Base-by-base conservation (phyloP, 495 filamentous ascomycete species). In the Tetracladium marchalianum region DNA sequence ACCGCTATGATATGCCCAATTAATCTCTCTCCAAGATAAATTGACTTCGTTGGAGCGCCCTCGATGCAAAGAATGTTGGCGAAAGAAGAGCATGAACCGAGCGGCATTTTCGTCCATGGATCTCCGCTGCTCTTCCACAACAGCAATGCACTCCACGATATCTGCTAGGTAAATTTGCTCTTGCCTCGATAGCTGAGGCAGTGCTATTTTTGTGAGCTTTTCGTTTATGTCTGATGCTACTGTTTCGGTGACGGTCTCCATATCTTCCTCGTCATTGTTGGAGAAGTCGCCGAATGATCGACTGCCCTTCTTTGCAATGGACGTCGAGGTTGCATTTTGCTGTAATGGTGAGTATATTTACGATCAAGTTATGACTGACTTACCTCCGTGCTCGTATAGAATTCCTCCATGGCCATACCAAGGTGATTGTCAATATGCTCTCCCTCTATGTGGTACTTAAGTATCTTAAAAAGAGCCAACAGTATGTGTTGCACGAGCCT, bases 101-200 rank as follows among this genome's bases (percentile, higher is more conserved):
- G 85, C 82, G 10, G 85, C 90, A 61, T 94, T 95, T 55, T 87
- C 85, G 62, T 97, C 90, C 67, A 95, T 87, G 11, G 90, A 93
- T 4, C 89, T 76, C 34, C 87, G 75, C 57, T 97, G 87, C 63
- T 90, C 87, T 54, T 90, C 86, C 0, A 93, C 89, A 11, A 85
- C 77, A 8, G 85, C 85, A 38, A 87, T 77, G 50, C 90, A 95
- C 62, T 95, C 88, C 49, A 95, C 74, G 18, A 89, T 94, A 58
- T 90, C 82, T 2, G 82, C 83, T 5, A 97, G 68, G 49, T 85
- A 84, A 49, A 93, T 90, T 59, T 97, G 90, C 53, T 95, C 88
- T 42, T 84, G 82, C 40, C 84, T 82, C 1, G 90, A 87, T 1
- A 97, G 71, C 57, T 90, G 83, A 5, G 87, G 85, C n/a, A 97